Percentiles rank a stretch among this genome's conserved stretches.
These are phyloP conservation scores for Solanum virginianum DNA, from an alignment of 257 asterid species.

Conservation along the genomic window DNA sequence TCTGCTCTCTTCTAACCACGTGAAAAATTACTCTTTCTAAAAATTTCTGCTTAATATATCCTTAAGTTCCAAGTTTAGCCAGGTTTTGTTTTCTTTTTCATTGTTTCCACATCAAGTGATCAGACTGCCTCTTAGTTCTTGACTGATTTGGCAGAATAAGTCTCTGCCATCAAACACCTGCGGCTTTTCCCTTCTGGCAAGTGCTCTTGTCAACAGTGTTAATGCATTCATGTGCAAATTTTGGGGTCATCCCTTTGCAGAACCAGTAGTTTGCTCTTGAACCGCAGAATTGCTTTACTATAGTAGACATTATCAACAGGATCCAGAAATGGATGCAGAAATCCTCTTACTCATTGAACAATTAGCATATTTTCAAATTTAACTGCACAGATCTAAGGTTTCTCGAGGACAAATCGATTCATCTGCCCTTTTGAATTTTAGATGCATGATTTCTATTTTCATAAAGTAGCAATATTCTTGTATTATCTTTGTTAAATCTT, in stretches of 20 bases:
- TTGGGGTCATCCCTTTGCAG: not conserved
- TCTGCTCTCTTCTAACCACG: not conserved
- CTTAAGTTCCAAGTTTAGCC: not conserved
- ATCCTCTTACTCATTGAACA: not conserved
- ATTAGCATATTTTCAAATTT: not conserved
- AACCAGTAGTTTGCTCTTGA: not conserved
- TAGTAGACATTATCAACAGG: not conserved
- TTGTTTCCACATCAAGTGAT: not conserved
- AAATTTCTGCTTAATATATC: not conserved
- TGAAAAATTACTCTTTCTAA: not conserved
- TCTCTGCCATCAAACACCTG: not conserved
- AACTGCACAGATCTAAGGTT: not conserved
- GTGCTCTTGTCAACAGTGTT: not conserved
- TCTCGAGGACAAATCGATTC: not conserved
- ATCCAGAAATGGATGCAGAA: not conserved
- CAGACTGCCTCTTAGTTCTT: not conserved
- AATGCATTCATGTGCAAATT: not conserved
- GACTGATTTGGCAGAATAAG: not conserved
- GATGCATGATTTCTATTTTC: not conserved
- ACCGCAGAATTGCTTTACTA: not conserved
- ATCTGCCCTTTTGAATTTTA: not conserved
- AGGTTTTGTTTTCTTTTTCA: not conserved
- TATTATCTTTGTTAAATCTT: not conserved
- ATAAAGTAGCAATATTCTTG: not conserved
- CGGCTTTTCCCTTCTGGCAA: not conserved